Evolutionary conservation across 1,284 basidiomycete species (phyloP).

Genomic region (Earliella scabrosa): DNA sequence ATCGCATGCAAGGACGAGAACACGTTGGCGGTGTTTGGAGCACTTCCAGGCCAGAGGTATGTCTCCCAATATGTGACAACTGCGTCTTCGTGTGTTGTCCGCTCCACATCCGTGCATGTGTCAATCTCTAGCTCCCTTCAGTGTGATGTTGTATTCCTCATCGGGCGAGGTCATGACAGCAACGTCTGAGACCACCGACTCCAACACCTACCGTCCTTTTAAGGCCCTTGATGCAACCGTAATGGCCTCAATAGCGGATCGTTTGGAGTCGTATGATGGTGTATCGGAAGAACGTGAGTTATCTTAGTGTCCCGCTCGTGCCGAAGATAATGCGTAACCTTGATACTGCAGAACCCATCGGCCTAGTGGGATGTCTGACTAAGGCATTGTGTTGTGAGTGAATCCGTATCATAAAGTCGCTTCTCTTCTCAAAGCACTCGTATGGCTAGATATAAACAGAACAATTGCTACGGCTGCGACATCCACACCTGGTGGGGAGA

Average conservation of each 20-base stretch:
- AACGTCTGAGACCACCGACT: slow-evolving; percentile 53
- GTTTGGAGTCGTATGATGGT: slow-evolving; percentile 58
- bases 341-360: slow-evolving; percentile 56
- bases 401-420: not conserved
- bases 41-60: slow-evolving; percentile 81
- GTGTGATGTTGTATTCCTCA: slow-evolving; percentile 78
- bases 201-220: slow-evolving; percentile 88
- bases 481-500: slow-evolving; percentile 38
- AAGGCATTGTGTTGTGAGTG: slow-evolving; percentile 88
- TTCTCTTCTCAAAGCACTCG: slow-evolving; percentile 8
- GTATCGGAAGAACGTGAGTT: slow-evolving; percentile 52
- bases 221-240: slow-evolving; percentile 73
- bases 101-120: not conserved
- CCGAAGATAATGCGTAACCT: slow-evolving; percentile 14
- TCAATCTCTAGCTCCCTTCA: slow-evolving; percentile 33
- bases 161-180: slow-evolving; percentile 44
- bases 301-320: slow-evolving; percentile 7
- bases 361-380: slow-evolving; percentile 85
- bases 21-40: slow-evolving; percentile 89
- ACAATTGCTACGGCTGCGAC: slow-evolving; percentile 50
- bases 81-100: no score
- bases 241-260: slow-evolving; percentile 61
- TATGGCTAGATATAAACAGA: slow-evolving; percentile 80
- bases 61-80: no score
- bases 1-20: slow-evolving; percentile 92